Conservation (phyloP, 2,329 filamentous ascomycete genomes). For the Phyllosticta citrichinensis region DNA sequence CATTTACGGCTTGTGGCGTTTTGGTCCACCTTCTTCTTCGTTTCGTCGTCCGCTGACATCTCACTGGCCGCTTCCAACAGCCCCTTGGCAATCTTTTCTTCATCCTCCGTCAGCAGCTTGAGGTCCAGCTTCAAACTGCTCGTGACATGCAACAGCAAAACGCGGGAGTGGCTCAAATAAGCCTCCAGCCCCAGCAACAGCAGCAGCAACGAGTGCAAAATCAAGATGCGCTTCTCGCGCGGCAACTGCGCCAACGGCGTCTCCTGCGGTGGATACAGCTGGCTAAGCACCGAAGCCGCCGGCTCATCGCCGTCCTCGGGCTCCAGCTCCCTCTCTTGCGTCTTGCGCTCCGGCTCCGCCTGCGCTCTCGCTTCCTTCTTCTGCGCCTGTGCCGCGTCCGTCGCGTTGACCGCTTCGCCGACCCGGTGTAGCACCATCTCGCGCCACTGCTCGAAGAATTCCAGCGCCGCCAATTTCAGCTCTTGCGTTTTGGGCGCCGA, state of each 20-base stretch:
- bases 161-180: slow-evolving; percentile 63
- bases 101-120: slow-evolving; percentile 56
- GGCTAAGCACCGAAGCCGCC: slow-evolving; percentile 19
- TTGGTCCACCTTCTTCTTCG: slow-evolving; percentile 60
- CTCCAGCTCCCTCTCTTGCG: slow-evolving; percentile 10
- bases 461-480: slow-evolving; percentile 58
- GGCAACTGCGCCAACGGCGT: slow-evolving; percentile 44
- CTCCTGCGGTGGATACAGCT: slow-evolving; percentile 31
- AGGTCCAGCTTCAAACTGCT: slow-evolving; percentile 60
- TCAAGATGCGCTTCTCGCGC: slow-evolving; percentile 51
- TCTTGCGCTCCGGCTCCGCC: slow-evolving; percentile 10
- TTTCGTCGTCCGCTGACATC: slow-evolving; percentile 69
- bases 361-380: slow-evolving; percentile 18
- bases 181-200: slow-evolving; percentile 69
- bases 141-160: slow-evolving; percentile 59
- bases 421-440: slow-evolving; percentile 58
- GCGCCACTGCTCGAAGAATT: slow-evolving; percentile 75
- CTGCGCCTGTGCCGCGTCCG: slow-evolving; percentile 21
- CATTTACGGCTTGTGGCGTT: slow-evolving; percentile 55
- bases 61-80: slow-evolving; percentile 57
- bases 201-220: slow-evolving; percentile 64
- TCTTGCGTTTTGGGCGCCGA: slow-evolving; percentile 46
- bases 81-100: slow-evolving; percentile 63
- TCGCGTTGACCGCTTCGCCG: slow-evolving; percentile 49
- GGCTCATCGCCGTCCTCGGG: slow-evolving; percentile 19